Base-by-base conservation (phyloP, 163 green algal genomes). In the Prototheca cutis region DNA sequence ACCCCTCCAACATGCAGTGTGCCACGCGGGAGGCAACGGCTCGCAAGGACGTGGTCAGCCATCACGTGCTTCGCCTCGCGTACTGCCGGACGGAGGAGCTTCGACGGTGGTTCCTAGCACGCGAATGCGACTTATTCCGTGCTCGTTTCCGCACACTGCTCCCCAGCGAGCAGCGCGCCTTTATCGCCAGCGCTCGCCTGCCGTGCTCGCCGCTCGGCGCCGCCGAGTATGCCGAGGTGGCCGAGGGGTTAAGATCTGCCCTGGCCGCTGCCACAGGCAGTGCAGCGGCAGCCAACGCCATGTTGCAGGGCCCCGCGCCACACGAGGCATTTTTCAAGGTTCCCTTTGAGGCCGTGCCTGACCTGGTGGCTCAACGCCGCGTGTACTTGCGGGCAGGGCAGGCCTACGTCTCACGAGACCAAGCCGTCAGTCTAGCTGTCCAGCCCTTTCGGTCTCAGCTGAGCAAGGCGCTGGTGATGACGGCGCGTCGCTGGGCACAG, bases 21-120 rank as follows among this genome's bases (percentile, higher is more conserved):
- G n/a, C n/a, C n/a, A n/a, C n/a, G 2, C 34, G 49, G 0, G 73
- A 78, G 48, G 70, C 80, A n/a, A 62, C 64, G 21, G 42, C 23
- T 21, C 79, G 80, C 53, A 83, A 82, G 51, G 90, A 97, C 66
- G 36, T 73, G 7, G 59, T 90, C 1, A 90, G 75, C 10, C 91
- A 98, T 73, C 95, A 84, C 77, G 82, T 95, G 45, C 77, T 97
- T 72, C 87, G 91, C 25, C 65, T 98, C 33, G 87, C 87, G 7
- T 97, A 93, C 74, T 96, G 84, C 79, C 74, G 75, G n/a, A 87
- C 74, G 30, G 73, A 82, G 48, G 83, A 91, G 40, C 70, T 90
- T 30, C 71, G 84, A 31, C 73, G 71, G 28, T 93, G 85, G 86
- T 76, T 94, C 42, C 59, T 91, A 4, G 51, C 40, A 21, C 65